Base-by-base conservation (phyloP, 805 yeast species). In the Wickerhamiella vanderwaltii region DNA sequence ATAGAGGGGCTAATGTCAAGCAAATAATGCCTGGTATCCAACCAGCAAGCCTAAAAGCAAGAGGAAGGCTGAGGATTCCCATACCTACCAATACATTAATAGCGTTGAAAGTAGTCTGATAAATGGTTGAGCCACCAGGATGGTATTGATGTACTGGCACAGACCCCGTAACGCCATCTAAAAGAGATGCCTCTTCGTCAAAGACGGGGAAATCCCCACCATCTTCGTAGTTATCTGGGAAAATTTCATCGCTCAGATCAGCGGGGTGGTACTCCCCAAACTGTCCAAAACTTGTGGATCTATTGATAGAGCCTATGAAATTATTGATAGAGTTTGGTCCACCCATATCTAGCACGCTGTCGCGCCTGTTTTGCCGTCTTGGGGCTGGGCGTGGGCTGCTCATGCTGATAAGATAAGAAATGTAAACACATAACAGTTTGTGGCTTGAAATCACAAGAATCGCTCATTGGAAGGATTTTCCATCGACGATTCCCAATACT, bases 11-110 rank as follows among this genome's bases (percentile, higher is more conserved):
- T 2, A 69, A 46, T 1, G 71, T 44, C 43, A 86, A 60, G 17
- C 81, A 59, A 0, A 73, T 67, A 7, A 73, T 46, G 9, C 95
- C 95, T 18, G 77, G 47, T 3, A 76, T 57, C 59, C 61, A 75
- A 12, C 85, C 85, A 1, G 81, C 72, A 49, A 73, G 68, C 26
- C 69, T 66, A 51, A 78, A 61, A 0, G 81, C 85, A 29, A 75
- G 71, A 0, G 85, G 80, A 28, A 78, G 60, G 5, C 83, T 78
- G 43, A 78, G 63, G 43, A 78, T 62, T 1, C 84, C 85, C 39
- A 78, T 75, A 12, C 85, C 85, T 41, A 78, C 73, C 38, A 78
- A 64, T 7, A 74, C 74, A 53, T 78, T 78, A 42, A 78, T 71
- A 11, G 79, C 69, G 54, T 77, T 77, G 62, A 78, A 75, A 13